Evolutionary conservation across 306 rosid genomes (phyloP), one percentile per base, ranked within the genome.

Genomic region (Rosa multiflora): DNA sequence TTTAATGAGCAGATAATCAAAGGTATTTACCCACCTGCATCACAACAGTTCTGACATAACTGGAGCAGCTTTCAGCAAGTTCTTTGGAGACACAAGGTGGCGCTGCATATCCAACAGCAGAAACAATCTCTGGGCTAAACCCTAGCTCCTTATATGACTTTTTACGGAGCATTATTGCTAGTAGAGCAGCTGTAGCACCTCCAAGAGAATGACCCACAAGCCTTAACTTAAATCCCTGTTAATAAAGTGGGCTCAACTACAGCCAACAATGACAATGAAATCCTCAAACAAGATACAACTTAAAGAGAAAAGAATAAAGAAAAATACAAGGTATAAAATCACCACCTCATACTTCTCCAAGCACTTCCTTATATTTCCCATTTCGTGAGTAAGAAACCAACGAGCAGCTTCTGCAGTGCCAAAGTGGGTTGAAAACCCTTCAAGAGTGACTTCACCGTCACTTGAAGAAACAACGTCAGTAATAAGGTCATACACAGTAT

Each of bases 151-250:
- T 85, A n/a, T 67, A 58, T 70, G 98, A 91, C 87, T 84, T 93
- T 78, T 88, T 88, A 20, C 59, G 92, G 46, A 95, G 89, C 97
- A 91, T 93, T 84, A 91, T 90, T 69, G 98, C 99, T 74, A 96
- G 82, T 59, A 95, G 68, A 79, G 98, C 88, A 82, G 99, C 98
- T 80, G 84, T 95, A 67, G 99, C 91, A 77, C 98, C 98, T 81
- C 99, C 98, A 72, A 93, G 93, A 56, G 99, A 95, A 95, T 95
- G 99, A 78, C 99, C 98, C 78, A 93, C 98, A 11, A 95, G 85
- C 90, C 92, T 90, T 85, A 95, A 85, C 92, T 93, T 93, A 85
- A 66, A 95, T 84, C 98, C 98, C 97, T 95, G 96, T 90, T 90
- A 71, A 85, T 78, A 86, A 85, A 85, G 90, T 83, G 85, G 88